Evolutionary conservation across 805 yeast species (phyloP).

Genomic region (Hanseniaspora singularis): DNA sequence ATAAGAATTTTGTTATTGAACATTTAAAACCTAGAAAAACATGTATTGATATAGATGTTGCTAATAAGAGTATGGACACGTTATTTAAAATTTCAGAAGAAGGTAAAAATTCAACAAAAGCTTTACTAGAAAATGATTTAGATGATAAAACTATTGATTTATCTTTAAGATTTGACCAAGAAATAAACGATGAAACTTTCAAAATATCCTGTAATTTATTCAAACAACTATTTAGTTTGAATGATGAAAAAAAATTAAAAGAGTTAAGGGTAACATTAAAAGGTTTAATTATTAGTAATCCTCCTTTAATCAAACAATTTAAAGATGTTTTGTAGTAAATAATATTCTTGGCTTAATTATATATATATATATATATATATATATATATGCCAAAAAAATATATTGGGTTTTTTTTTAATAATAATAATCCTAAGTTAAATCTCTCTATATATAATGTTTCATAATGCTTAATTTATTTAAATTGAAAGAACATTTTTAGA

Average conservation of each 20-base stretch:
- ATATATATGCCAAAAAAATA: no score
- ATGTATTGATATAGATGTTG: conserved; percentile 39
- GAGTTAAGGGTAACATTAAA: neutral
- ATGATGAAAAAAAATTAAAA: neutral
- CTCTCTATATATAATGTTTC: no score
- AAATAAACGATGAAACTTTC: conserved; percentile 1
- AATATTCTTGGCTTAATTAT: neutral
- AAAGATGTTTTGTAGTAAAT: conserved; percentile 1
- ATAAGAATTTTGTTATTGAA: conserved; percentile 76
- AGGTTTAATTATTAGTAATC: conserved; percentile 3
- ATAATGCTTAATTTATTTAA: neutral
- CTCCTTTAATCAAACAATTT: neutral
- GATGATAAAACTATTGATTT: neutral
- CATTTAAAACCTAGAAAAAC: conserved; percentile 80
- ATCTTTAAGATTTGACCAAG: conserved; percentile 13
- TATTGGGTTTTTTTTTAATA: no score
- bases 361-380: neutral
- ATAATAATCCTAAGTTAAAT: no score
- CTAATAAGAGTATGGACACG: conserved; percentile 32
- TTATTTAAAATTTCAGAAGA: conserved; percentile 14
- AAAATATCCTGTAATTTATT: conserved; percentile 6
- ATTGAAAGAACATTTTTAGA: conserved; percentile 21
- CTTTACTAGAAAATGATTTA: no score
- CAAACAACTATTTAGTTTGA: neutral
- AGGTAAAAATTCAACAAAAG: neutral